Conservation (phyloP, 768 basidiomycete species). For the Hygrophoropsis aurantiaca region DNA sequence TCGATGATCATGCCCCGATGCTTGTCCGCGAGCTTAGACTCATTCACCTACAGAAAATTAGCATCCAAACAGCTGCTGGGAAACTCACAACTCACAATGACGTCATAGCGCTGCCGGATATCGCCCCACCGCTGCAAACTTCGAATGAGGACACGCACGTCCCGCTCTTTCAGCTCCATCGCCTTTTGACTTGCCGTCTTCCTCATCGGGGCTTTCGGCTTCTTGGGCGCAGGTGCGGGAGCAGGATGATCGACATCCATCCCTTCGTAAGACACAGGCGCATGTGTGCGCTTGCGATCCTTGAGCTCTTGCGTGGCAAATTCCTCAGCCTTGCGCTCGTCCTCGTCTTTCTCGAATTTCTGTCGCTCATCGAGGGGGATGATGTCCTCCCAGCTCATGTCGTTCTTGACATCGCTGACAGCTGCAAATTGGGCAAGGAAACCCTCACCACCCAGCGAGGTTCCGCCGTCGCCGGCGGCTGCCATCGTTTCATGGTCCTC, state of each 20-base stretch:
- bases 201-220: conserved; percentile 72
- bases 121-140: conserved; percentile 98
- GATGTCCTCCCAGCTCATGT: conserved; percentile 99
- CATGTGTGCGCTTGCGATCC: conserved; percentile 80
- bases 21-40: conserved; percentile 91
- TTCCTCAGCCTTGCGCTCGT: conserved; percentile 72
- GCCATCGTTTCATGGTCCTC: conserved; percentile 96
- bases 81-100: conserved; percentile 66
- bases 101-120: conserved; percentile 89
- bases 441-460: conserved; percentile 95
- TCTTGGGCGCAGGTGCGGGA: conserved; percentile 63
- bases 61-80: background rate
- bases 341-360: conserved; percentile 80
- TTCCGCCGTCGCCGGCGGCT: conserved; percentile 76
- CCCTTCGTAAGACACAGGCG: conserved; percentile 87
- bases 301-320: conserved; percentile 65
- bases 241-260: conserved; percentile 85
- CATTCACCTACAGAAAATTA: conserved; percentile 61
- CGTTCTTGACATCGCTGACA: conserved; percentile 97
- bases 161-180: conserved; percentile 96
- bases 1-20: conserved; percentile 90
- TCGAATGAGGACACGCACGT: conserved; percentile 91
- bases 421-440: conserved; percentile 95
- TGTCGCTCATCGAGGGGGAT: conserved; percentile 92
- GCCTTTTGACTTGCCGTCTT: conserved; percentile 94